A percentile compares a stretch with the other conserved stretches of the same genome.
phyloP scores from a whole-genome alignment of 805 yeast species.

The Isabelozyma heimii region DNA sequence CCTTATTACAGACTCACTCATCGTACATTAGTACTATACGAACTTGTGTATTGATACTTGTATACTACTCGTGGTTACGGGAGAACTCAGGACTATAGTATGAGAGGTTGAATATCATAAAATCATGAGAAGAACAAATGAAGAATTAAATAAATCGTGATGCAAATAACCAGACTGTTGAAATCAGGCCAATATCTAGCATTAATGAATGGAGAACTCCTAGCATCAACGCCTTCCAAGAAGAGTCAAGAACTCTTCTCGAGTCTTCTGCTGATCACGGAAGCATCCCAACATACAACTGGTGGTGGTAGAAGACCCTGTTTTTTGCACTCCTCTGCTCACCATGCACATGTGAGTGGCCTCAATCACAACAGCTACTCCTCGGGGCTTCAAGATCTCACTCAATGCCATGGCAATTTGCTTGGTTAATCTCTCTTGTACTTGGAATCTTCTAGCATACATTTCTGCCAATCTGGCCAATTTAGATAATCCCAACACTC shows the following conservation, averaged over 20 bases:
- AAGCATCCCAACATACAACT: conserved; percentile 98
- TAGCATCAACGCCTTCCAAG: conserved; percentile 53
- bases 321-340: conserved; percentile 93
- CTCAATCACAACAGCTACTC: conserved; percentile 97
- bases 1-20: too few relatives aligned
- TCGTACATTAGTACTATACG: too few relatives aligned
- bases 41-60: not conserved
- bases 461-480: conserved; percentile 95
- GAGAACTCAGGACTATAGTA: conserved; percentile 2
- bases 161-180: not conserved
- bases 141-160: conserved; percentile 1
- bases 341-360: conserved; percentile 99
- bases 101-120: conserved; percentile 35
- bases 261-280: conserved; percentile 88
- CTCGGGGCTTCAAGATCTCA: conserved; percentile 89
- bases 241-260: conserved; percentile 90
- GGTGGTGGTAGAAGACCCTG: conserved; percentile 90
- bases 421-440: conserved; percentile 95
- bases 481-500: conserved; percentile 89
- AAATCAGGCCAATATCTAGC: conserved; percentile 3
- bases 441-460: conserved; percentile 94
- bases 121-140: conserved; percentile 9
- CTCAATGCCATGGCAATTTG: conserved; percentile 95
- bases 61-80: not conserved
- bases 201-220: not conserved